Conservation (phyloP, 106 monocot species). For the Dendrobium chrysotoxum region DNA sequence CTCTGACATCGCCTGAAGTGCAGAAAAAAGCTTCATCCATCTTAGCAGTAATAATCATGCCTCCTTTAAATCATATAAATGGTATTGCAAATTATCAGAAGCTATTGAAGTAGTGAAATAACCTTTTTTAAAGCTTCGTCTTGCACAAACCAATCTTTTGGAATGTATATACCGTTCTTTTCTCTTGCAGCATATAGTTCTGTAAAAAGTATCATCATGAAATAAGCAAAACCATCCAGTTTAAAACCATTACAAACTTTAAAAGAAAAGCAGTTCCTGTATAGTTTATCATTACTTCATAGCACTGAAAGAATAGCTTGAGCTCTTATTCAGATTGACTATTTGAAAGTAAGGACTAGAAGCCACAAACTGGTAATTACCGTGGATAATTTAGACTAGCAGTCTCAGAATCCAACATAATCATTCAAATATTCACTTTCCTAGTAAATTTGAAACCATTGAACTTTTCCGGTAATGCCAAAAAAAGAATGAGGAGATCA, state of each 20-base stretch:
- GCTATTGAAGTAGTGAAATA: neutral
- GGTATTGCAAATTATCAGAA: neutral
- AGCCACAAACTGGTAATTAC: neutral
- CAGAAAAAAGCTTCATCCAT: neutral
- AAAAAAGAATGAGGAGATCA: neutral
- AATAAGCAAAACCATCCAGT: neutral
- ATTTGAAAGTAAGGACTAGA: neutral
- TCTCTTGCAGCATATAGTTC: conserved; percentile 59
- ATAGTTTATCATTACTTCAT: neutral
- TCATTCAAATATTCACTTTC: neutral
- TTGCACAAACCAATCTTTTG: conserved; percentile 33
- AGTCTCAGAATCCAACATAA: neutral
- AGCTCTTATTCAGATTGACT: neutral
- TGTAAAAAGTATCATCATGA: conserved; percentile 5
- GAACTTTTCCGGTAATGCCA: neutral
- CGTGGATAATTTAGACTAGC: neutral
- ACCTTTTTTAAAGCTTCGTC: conserved; percentile 49
- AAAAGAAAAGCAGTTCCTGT: neutral
- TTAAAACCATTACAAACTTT: neutral
- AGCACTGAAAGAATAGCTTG: no score
- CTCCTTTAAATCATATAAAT: neutral
- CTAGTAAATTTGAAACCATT: neutral
- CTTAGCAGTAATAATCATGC: neutral
- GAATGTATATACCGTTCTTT: conserved; percentile 63
- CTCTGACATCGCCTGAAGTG: conserved; percentile 38